Conservation (phyloP, 2,329 filamentous ascomycete genomes). For the Diaporthe sp. region DNA sequence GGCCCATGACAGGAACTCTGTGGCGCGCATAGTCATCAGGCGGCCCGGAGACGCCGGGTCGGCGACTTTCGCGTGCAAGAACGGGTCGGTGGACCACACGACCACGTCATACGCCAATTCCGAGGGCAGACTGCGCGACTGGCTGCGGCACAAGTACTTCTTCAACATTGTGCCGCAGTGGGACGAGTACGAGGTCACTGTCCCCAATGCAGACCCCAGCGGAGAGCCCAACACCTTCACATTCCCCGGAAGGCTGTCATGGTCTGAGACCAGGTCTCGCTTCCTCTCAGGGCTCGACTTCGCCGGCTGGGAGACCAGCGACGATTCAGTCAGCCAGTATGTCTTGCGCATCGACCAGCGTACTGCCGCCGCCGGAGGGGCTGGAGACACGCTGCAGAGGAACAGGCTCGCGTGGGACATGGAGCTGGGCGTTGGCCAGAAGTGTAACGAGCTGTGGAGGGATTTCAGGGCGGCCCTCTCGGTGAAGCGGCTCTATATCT, state of each 20-base stretch:
- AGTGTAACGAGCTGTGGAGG: background rate
- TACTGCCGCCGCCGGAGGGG: background rate
- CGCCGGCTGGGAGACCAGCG: too few species aligned
- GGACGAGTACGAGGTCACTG: background rate
- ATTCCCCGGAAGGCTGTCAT: background rate
- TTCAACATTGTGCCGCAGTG: constrained; percentile 5
- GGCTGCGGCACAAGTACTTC: background rate
- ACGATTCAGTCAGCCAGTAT: background rate
- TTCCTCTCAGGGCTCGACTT: background rate
- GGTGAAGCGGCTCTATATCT: background rate
- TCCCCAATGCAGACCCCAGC: background rate
- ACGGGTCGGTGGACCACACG: background rate
- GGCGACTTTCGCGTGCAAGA: background rate
- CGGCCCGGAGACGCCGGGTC: background rate
- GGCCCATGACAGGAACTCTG: background rate
- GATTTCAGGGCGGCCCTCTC: background rate
- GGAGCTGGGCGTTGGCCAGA: background rate
- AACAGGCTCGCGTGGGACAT: constrained; percentile 20
- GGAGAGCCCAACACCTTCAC: background rate
- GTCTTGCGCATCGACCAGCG: constrained; percentile 26
- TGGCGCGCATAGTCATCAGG: constrained; percentile 6
- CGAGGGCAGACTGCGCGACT: background rate
- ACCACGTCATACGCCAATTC: background rate
- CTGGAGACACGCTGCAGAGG: background rate
- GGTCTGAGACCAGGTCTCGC: background rate